Conservation (phyloP, 495 filamentous ascomycete genomes). For the Choiromyces venosus region DNA sequence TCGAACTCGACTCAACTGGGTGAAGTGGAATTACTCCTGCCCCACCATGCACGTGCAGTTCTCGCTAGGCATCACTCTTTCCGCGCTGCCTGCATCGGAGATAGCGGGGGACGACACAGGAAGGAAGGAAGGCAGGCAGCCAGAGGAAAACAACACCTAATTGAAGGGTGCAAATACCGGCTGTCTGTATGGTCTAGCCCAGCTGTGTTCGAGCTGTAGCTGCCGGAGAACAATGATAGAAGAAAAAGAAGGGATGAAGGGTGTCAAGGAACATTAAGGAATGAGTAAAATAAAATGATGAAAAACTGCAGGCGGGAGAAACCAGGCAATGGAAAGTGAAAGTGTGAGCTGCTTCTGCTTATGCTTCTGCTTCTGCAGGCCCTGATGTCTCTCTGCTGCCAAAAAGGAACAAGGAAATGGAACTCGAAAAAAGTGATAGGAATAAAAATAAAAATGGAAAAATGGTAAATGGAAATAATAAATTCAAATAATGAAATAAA, state of each 20-base stretch:
- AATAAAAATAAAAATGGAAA: neutral
- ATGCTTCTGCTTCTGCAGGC: neutral
- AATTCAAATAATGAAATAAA: neutral
- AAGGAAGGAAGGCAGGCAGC: constrained; percentile 22
- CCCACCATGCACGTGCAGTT: constrained; percentile 40
- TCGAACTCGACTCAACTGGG: neutral
- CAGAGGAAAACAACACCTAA: constrained; percentile 36
- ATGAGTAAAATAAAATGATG: constrained; percentile 22
- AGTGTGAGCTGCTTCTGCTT: neutral
- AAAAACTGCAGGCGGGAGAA: constrained; percentile 18
- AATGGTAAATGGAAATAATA: neutral
- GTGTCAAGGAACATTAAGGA: constrained; percentile 9
- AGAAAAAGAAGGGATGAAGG: constrained; percentile 1
- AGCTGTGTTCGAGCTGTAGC: neutral
- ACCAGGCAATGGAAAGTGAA: constrained; percentile 18
- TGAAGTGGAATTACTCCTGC: constrained; percentile 31
- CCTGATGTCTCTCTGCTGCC: constrained; percentile 14
- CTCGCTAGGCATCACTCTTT: constrained; percentile 41
- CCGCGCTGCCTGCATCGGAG: constrained; percentile 38
- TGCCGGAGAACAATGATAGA: constrained; percentile 1
- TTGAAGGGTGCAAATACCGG: constrained; percentile 17
- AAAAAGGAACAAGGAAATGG: neutral
- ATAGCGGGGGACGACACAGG: constrained; percentile 24
- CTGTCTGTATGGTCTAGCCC: neutral
- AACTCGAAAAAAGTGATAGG: neutral